Evolutionary conservation across 2,329 filamentous ascomycete species (phyloP).

Genomic region (Exserohilum rostratum): DNA sequence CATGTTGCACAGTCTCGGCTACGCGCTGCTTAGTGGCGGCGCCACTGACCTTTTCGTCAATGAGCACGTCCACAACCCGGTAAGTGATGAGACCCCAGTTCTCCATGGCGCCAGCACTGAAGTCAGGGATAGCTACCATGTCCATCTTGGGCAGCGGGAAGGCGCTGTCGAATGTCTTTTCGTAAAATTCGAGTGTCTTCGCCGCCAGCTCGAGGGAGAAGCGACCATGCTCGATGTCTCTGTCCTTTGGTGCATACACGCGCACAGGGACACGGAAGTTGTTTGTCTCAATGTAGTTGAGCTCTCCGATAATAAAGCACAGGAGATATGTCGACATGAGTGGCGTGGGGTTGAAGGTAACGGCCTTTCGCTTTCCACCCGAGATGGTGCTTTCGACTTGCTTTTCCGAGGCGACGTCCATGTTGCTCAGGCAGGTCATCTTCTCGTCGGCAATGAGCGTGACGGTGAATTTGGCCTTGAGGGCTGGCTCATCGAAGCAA

Average conservation of each 20-base stretch:
- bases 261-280: constrained; percentile 89
- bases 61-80: constrained; percentile 85
- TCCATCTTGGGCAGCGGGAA: constrained; percentile 95
- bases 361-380: constrained; percentile 75
- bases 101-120: constrained; percentile 95
- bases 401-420: constrained; percentile 85
- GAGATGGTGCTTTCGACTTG: constrained; percentile 70
- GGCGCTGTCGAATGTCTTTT: constrained; percentile 86
- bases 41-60: constrained; percentile 90
- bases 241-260: constrained; percentile 90
- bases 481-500: constrained; percentile 92
- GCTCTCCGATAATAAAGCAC: constrained; percentile 91
- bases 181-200: constrained; percentile 89
- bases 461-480: constrained; percentile 92
- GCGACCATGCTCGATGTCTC: constrained; percentile 86
- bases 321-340: constrained; percentile 96
- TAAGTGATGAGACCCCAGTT: constrained; percentile 98
- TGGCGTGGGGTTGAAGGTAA: constrained; percentile 90
- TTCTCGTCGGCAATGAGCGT: constrained; percentile 90
- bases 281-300: constrained; percentile 92
- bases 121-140: constrained; percentile 95
- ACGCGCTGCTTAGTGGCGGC: constrained; percentile 90
- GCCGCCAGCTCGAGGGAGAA: constrained; percentile 92
- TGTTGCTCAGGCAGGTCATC: constrained; percentile 92
- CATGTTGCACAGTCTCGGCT: constrained; percentile 94